Conservation (phyloP, 2,329 filamentous ascomycete species). For the Elsinoe australis region DNA sequence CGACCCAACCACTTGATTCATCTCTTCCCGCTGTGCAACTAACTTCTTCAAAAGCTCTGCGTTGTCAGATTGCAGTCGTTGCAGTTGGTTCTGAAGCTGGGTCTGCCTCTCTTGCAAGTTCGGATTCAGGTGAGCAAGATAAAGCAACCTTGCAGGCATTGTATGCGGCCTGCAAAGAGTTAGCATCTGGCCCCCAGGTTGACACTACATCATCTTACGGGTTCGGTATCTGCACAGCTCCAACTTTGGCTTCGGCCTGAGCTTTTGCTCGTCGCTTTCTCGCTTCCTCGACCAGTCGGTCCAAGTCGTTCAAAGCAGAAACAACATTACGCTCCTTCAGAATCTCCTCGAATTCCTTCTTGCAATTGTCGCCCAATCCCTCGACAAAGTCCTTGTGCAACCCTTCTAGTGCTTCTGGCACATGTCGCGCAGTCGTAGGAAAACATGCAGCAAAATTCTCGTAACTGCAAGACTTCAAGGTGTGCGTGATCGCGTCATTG, state of each 20-base stretch:
- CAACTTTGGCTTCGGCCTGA: slow-evolving; percentile 33
- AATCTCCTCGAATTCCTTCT: slow-evolving; percentile 53
- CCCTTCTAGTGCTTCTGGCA: slow-evolving; percentile 48
- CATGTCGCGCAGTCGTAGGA: slow-evolving; percentile 52
- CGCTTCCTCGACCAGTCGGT: slow-evolving; percentile 53
- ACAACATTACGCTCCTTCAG: slow-evolving; percentile 50
- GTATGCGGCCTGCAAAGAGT: slow-evolving; percentile 47
- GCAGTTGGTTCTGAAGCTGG: slow-evolving; percentile 44
- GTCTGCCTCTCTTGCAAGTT: slow-evolving; percentile 46
- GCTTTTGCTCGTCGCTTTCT: slow-evolving; percentile 43
- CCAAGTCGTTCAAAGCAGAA: slow-evolving; percentile 52
- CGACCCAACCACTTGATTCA: slow-evolving; percentile 47
- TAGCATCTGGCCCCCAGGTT: neutral
- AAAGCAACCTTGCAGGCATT: slow-evolving; percentile 48
- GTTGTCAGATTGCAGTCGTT: slow-evolving; percentile 46
- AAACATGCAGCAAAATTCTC: slow-evolving; percentile 57
- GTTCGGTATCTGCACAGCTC: slow-evolving; percentile 31
- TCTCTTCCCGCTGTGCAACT: slow-evolving; percentile 48
- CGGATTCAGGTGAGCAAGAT: slow-evolving; percentile 52
- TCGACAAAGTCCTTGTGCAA: slow-evolving; percentile 53
- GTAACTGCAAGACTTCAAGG: slow-evolving; percentile 54
- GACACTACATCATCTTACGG: slow-evolving; percentile 39
- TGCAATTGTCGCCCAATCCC: slow-evolving; percentile 51
- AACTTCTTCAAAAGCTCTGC: slow-evolving; percentile 45
- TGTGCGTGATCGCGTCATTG: slow-evolving; percentile 50